A percentile compares a stretch with the other conserved stretches of the same genome.
Evolutionary conservation across 2,329 filamentous ascomycete genomes (phyloP).

Genomic region (Aspergillus candidus): DNA sequence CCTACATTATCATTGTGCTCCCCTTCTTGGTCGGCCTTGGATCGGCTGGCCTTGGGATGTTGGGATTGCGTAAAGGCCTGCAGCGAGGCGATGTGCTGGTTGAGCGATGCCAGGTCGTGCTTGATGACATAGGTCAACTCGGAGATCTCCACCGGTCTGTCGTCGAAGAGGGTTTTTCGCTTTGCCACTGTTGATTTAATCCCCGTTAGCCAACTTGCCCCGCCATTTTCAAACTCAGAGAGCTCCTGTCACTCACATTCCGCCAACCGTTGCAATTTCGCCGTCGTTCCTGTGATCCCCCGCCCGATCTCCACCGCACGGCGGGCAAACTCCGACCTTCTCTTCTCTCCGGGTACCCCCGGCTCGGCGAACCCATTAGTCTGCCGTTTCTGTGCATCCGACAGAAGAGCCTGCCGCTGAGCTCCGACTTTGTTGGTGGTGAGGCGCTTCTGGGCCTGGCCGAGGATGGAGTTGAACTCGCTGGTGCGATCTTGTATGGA

Average conservation of each 20-base stretch:
- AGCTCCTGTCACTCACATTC: constrained; percentile 53
- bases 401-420: constrained; percentile 74
- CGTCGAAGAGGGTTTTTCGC: constrained; percentile 93
- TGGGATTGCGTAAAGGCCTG: constrained; percentile 71
- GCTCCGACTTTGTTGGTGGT: constrained; percentile 68
- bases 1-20: constrained; percentile 91
- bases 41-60: constrained; percentile 55
- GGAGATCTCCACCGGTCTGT: constrained; percentile 92
- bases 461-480: constrained; percentile 89
- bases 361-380: constrained; percentile 57
- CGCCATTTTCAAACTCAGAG: not conserved
- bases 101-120: constrained; percentile 80
- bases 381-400: constrained; percentile 57
- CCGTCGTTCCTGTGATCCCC: constrained; percentile 87
- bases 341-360: constrained; percentile 35
- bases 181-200: constrained; percentile 62
- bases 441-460: constrained; percentile 75
- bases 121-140: constrained; percentile 97
- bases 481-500: constrained; percentile 95
- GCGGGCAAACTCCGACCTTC: constrained; percentile 84
- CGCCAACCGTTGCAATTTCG: constrained; percentile 86
- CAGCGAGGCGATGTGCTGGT: constrained; percentile 80
- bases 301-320: constrained; percentile 86
- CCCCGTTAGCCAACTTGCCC: not conserved
- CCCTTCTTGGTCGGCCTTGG: constrained; percentile 65